phyloP scores from a whole-genome alignment of 1,284 basidiomycete genomes.

The Sporisorium exsertum region DNA sequence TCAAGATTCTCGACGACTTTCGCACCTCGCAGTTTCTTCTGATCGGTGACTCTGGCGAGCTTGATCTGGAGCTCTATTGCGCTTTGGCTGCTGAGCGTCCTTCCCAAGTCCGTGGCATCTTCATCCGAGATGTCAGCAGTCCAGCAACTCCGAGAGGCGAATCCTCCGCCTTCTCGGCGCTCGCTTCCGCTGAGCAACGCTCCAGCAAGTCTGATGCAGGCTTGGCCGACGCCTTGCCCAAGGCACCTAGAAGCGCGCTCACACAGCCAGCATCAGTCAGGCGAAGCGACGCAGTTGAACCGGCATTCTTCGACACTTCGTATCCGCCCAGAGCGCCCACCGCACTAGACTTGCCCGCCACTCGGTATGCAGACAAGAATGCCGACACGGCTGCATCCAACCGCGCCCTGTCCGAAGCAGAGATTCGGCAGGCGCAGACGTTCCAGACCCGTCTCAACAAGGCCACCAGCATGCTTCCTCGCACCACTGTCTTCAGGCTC shows the following conservation, averaged over 20 bases:
- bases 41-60: constrained; percentile 65
- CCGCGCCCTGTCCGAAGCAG: constrained; percentile 32
- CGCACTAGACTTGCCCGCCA: constrained; percentile 23
- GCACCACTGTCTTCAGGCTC: constrained; percentile 47
- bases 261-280: constrained; percentile 23
- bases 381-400: constrained; percentile 3
- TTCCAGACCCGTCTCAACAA: constrained; percentile 44
- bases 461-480: constrained; percentile 45
- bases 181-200: background rate
- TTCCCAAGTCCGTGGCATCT: constrained; percentile 55
- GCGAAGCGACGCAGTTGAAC: constrained; percentile 8
- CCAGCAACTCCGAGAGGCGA: constrained; percentile 3
- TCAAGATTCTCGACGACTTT: constrained; percentile 56
- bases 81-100: constrained; percentile 61
- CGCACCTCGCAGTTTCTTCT: constrained; percentile 57
- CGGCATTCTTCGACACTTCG: constrained; percentile 37
- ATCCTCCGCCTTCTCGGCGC: constrained; percentile 10
- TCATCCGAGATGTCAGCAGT: constrained; percentile 62
- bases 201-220: background rate
- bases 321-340: constrained; percentile 31
- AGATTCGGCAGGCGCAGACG: constrained; percentile 34
- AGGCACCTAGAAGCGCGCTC: constrained; percentile 24
- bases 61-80: constrained; percentile 65
- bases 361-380: constrained; percentile 15
- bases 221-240: constrained; percentile 12